These are phyloP conservation scores for Asterochloris sp. DNA, from an alignment of 139 green algal genomes.

Conservation along the genomic window DNA sequence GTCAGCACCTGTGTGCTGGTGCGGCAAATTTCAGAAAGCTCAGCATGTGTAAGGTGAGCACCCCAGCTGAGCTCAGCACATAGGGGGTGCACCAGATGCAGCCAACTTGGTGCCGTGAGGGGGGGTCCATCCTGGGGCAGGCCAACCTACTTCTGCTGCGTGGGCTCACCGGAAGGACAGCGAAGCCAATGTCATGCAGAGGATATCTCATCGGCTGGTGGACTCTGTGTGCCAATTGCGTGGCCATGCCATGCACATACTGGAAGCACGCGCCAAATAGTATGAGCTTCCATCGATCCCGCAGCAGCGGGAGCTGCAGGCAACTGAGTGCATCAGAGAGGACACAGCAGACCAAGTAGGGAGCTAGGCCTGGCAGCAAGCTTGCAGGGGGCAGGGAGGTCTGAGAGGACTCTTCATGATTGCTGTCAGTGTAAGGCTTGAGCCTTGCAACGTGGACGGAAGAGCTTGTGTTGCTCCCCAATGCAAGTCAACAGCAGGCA, in stretches of 20 bases:
- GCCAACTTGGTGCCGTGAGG: too few species aligned
- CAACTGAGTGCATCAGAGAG: not conserved
- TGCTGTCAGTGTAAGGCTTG: not conserved
- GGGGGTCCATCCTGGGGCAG: too few species aligned
- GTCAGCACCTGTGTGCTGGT: too few species aligned
- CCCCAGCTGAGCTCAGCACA: too few species aligned
- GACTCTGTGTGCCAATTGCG: conserved; percentile 79
- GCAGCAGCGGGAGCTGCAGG: conserved; percentile 72
- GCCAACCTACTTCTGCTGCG: not conserved
- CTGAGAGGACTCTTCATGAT: not conserved
- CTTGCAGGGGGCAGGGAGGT: not conserved
- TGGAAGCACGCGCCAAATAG: conserved; percentile 75
- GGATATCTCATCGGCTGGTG: conserved; percentile 63
- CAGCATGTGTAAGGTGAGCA: too few species aligned
- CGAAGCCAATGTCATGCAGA: conserved; percentile 76
- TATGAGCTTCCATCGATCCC: conserved; percentile 68
- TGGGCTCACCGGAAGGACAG: conserved; percentile 56
- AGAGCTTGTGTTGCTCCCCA: not conserved
- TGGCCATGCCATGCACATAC: conserved; percentile 89
- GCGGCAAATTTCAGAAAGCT: too few species aligned
- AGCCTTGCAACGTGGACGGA: not conserved
- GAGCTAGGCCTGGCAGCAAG: not conserved
- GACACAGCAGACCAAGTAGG: not conserved
- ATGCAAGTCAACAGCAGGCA: too few species aligned
- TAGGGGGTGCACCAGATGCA: too few species aligned